Base-by-base conservation (phyloP, 2,329 filamentous ascomycete genomes). In the Samsoniella hepiali region DNA sequence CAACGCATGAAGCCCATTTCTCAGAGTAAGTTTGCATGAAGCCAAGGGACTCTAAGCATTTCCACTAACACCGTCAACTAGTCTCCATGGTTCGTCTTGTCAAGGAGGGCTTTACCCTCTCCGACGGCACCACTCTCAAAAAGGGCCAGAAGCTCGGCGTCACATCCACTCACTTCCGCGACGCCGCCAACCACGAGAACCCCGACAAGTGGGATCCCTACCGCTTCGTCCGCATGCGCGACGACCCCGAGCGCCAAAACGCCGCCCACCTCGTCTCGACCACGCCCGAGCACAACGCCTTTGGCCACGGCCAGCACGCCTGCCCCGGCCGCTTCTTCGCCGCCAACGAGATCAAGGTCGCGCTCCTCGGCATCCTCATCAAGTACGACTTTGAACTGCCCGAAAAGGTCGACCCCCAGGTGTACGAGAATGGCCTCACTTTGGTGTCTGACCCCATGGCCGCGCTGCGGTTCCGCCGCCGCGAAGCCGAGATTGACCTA, bases 271-370 rank as follows among this genome's bases (percentile, higher is more conserved):
- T 86, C 69, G 79, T 84, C 4, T 80, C 79, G 11, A 84, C 83
- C 0, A 78, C 77, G 22, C 72, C 78, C 10, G 70, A 75, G 7
- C 79, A 82, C 66, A 69, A 85, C 22, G 74, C 78, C 0, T 87
- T 86, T 68, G 83, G 84, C 0, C 80, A 84, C 64, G 84, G 84
- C 0, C 73, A 79, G 49, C 82, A 86, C 69, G 81, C 79, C 1
- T 81, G 82, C 58, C 79, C 81, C 0, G 83, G 83, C 0, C 76
- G 82, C 0, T 85, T 85, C 71, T 84, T 84, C 65, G 82, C 82
- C 0, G 76, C 79, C 0, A 78, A 81, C 53, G 81, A 83, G 70
- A 72, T 83, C 44, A 85, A 85, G 71, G 79, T 85, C 68, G 71
- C 81, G 1, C 63, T 85, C 2, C 73, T 79, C 2, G 78, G 83